These are phyloP conservation scores for Wickerhamiella siamensis DNA, from an alignment of 805 yeast species.

Conservation along the genomic window DNA sequence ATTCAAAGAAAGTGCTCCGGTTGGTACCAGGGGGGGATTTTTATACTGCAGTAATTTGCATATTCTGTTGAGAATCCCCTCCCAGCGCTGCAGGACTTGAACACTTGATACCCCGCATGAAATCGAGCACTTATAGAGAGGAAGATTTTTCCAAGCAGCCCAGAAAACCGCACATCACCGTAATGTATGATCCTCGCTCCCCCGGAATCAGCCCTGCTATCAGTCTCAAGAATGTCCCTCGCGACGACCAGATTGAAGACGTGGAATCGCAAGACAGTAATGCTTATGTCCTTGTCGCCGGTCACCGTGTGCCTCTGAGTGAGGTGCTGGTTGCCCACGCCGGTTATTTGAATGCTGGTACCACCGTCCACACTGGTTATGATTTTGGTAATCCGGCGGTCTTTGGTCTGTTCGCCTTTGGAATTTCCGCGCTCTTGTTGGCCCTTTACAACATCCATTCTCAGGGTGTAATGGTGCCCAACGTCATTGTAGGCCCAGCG, in stretches of 20 bases:
- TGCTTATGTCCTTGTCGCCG: background rate
- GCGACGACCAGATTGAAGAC: background rate
- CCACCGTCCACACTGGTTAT: constrained; percentile 17
- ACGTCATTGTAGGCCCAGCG: constrained; percentile 45
- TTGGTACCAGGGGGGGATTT: no score
- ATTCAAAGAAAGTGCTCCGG: no score
- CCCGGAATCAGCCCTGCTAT: background rate
- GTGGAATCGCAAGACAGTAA: background rate
- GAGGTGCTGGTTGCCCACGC: constrained; percentile 3
- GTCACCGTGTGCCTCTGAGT: background rate
- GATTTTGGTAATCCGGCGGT: constrained; percentile 54
- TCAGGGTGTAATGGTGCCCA: constrained; percentile 40
- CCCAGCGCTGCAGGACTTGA: no score
- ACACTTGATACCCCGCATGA: no score
- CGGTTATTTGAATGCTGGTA: background rate
- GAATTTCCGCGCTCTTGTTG: constrained; percentile 45
- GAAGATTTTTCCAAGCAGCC: no score
- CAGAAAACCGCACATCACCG: no score
- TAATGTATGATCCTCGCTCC: no score
- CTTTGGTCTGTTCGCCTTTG: constrained; percentile 45
- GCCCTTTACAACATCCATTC: constrained; percentile 42
- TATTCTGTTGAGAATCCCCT: no score
- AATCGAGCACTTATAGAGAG: no score
- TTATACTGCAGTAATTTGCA: no score
- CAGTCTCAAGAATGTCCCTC: background rate